Evolutionary conservation across 192 early-diverging fungal species (phyloP).

Genomic region (Funneliformis geosporum): DNA sequence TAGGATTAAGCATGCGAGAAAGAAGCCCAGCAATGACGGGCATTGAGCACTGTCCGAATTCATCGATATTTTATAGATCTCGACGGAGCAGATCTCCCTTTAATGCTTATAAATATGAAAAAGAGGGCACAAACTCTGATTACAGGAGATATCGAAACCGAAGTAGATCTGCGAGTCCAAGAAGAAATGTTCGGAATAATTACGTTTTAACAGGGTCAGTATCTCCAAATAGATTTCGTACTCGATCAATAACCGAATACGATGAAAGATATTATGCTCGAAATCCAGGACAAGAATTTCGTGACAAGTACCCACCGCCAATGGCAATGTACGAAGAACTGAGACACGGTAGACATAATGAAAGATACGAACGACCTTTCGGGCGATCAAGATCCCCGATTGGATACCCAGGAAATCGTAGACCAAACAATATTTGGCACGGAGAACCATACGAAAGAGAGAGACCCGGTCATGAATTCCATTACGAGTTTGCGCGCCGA

Average conservation of each 20-base stretch:
- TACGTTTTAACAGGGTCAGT: neutral
- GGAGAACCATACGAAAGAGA: neutral
- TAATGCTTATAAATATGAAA: neutral
- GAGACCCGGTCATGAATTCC: neutral
- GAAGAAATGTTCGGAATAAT: neutral
- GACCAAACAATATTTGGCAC: neutral
- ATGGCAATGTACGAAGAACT: neutral
- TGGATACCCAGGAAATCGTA: neutral
- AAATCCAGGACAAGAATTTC: neutral
- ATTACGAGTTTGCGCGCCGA: neutral
- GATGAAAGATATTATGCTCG: constrained; percentile 17
- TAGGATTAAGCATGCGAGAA: neutral
- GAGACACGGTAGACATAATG: neutral
- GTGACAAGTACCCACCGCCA: neutral
- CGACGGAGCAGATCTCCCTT: neutral
- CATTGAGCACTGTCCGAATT: neutral
- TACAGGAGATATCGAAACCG: neutral
- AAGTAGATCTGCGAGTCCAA: constrained; percentile 18
- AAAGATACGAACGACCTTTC: neutral
- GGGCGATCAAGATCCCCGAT: neutral
- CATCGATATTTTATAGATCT: neutral
- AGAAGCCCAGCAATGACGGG: neutral
- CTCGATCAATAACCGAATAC: neutral
- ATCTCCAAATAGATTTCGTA: neutral
- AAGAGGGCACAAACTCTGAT: neutral